Conservation (phyloP, 306 rosid genomes). For the Prunus campanulata region DNA sequence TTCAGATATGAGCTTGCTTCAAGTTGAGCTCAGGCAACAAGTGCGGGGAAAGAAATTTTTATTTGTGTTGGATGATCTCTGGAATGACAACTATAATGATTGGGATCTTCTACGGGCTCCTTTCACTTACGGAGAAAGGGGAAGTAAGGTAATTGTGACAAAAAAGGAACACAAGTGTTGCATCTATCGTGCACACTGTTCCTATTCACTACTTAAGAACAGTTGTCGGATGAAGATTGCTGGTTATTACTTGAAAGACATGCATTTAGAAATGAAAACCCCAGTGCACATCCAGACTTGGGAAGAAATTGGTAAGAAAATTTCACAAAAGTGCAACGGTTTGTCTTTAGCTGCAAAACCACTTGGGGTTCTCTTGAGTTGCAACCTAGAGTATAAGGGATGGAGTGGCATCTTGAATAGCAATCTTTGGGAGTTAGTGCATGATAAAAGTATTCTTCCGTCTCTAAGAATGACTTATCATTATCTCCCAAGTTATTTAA, state of each 20-base stretch:
- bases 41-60: neutral
- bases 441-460: neutral
- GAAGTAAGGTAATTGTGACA: slow-evolving; percentile 17
- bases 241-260: neutral
- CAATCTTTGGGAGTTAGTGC: neutral
- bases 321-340: slow-evolving; percentile 18
- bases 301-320: slow-evolving; percentile 16
- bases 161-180: slow-evolving; percentile 9
- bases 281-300: neutral
- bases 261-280: neutral
- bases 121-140: neutral
- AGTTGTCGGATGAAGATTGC: neutral
- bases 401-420: neutral
- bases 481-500: no score
- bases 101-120: neutral
- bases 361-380: neutral
- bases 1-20: neutral
- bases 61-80: slow-evolving; percentile 1
- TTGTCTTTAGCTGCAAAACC: slow-evolving; percentile 4
- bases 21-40: neutral
- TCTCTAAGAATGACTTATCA: no score
- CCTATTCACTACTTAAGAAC: neutral
- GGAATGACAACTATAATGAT: neutral
- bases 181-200: neutral
- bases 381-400: neutral